Evolutionary conservation across 2,329 filamentous ascomycete genomes (phyloP).

Genomic region (Orbilia ellipsospora): DNA sequence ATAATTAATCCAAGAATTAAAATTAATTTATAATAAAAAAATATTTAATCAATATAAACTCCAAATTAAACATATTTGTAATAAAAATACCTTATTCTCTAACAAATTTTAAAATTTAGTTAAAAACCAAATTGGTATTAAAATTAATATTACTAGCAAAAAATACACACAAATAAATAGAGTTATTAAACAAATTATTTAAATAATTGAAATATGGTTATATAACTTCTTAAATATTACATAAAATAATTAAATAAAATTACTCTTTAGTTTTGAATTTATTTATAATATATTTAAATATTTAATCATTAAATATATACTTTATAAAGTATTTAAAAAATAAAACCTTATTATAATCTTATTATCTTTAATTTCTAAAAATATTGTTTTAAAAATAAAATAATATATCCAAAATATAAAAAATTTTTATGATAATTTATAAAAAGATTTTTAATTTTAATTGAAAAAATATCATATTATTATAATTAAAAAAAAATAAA

Average conservation of each 20-base stretch:
- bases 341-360: too few relatives aligned
- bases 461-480: too few relatives aligned
- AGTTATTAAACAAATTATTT: background rate
- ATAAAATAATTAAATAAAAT: too few relatives aligned
- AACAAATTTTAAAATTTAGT: constrained; percentile 8
- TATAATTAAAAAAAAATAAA: too few relatives aligned
- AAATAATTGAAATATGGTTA: too few relatives aligned
- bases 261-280: too few relatives aligned
- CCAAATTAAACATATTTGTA: constrained; percentile 11
- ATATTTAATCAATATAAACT: constrained; percentile 6
- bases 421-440: background rate
- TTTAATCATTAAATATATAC: too few relatives aligned
- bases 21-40: constrained; percentile 8
- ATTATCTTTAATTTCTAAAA: background rate
- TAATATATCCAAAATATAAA: constrained; percentile 1
- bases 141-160: constrained; percentile 5
- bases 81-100: too few relatives aligned
- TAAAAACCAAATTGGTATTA: constrained; percentile 7
- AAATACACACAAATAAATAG: background rate
- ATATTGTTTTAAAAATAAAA: background rate
- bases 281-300: too few relatives aligned
- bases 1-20: background rate
- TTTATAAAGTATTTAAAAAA: too few relatives aligned
- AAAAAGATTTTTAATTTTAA: too few relatives aligned
- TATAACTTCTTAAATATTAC: too few relatives aligned